Base-by-base conservation (phyloP, 148 eudicot genomes). In the Oxyria digyna region DNA sequence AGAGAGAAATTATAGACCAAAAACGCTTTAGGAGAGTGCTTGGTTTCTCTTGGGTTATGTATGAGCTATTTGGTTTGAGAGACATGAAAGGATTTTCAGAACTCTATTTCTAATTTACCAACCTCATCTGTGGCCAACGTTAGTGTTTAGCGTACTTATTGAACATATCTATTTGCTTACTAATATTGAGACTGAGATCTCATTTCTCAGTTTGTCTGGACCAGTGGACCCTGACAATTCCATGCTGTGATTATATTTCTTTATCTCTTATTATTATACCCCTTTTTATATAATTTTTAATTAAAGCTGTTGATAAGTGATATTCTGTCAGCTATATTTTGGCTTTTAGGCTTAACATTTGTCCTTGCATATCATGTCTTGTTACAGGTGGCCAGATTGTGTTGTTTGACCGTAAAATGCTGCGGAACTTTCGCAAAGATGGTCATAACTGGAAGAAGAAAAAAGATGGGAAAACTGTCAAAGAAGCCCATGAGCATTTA, bases 381-480 rank as follows among this genome's bases (percentile, higher is more conserved):
- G 57, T 57, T 70, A 59, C 71, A 93, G 98, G 98, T 80, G 96
- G 96, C 42, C 82, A 80, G 32, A 82, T 93, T 35, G 83, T 93
- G 69, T 78, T 89, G 73, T 93, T 89, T 82, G 98, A 93, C 79
- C 89, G 98, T 40, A 93, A 89, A 78, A 83, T 78, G 87, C 86
- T 93, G 52, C 81, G 98, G 74, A 89, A 93, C 76, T 93, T 93
- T 62, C 86, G 95, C 70, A 93, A 85, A 79, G 98, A 93, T 80
- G 98, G 98, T 38, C 92, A 87, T 75, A 87, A 82, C 67, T 90
- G 98, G 98, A 90, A 85, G 83, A 93, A 90, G 85, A 89, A 93
- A 70, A 89, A 88, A 70, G 98, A 89, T 71, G 95, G 93, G 18
- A 93, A 93, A 76, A 87, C 98, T 17, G 90, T 90, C 49, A 93